Evolutionary conservation across 257 asterid genomes (phyloP).

Genomic region (Solanum ahanhuiri): DNA sequence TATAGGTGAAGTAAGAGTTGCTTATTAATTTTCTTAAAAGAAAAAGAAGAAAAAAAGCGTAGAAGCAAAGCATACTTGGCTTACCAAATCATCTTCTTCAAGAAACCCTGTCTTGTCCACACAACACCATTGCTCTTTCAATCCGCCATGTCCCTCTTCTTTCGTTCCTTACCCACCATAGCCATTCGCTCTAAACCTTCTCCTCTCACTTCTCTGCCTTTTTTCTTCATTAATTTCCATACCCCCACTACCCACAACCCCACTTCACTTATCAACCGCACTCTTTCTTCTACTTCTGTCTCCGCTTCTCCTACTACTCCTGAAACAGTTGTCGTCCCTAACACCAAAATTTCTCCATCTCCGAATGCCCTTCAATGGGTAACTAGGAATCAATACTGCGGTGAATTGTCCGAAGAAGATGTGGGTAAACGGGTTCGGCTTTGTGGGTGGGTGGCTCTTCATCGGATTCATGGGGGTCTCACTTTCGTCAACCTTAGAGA

Average conservation of each 20-base stretch:
- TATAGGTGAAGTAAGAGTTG: neutral
- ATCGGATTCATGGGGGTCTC: slow-evolving; percentile 92
- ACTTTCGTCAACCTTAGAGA: slow-evolving; percentile 85
- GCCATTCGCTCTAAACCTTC: slow-evolving; percentile 48
- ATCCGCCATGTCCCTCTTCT: slow-evolving; percentile 35
- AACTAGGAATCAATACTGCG: slow-evolving; percentile 62
- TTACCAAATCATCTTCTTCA: neutral
- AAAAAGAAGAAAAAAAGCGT: neutral
- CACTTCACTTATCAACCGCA: slow-evolving; percentile 17
- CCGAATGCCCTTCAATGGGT: slow-evolving; percentile 58
- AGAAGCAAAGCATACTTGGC: neutral
- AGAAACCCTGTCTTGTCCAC: neutral
- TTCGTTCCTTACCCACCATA: slow-evolving; percentile 61
- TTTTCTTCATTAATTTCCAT: slow-evolving; percentile 15
- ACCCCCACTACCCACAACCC: neutral
- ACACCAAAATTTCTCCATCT: slow-evolving; percentile 20
- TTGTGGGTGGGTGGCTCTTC: slow-evolving; percentile 99
- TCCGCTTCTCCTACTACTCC: slow-evolving; percentile 10
- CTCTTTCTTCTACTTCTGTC: slow-evolving; percentile 11
- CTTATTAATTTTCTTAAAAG: too few species aligned
- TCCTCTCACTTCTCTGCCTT: slow-evolving; percentile 15
- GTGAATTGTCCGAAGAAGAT: slow-evolving; percentile 61
- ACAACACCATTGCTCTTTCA: neutral
- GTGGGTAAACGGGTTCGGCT: slow-evolving; percentile 77
- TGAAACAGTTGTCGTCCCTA: slow-evolving; percentile 25